Conservation (phyloP, 192 early-diverging fungal species). For the Funneliformis geosporum region DNA sequence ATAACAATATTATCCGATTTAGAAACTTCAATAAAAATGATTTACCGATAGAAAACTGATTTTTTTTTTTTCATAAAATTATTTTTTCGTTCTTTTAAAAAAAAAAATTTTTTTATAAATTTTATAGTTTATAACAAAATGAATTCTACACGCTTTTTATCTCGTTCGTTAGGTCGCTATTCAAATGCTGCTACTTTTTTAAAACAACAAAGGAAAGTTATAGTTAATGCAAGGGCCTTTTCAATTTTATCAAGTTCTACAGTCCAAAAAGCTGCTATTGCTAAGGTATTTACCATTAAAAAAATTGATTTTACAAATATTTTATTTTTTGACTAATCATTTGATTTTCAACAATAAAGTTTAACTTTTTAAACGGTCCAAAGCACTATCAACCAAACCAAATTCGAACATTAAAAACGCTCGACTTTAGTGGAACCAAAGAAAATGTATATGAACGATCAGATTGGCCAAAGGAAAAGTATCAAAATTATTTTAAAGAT, state of each 20-base stretch:
- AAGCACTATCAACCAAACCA: conserved; percentile 37
- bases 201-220: neutral
- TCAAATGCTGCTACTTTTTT: neutral
- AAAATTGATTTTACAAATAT: neutral
- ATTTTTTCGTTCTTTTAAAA: too few relatives aligned
- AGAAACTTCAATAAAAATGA: too few relatives aligned
- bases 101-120: neutral
- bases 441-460: conserved; percentile 93
- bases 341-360: too few relatives aligned
- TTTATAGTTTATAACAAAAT: too few relatives aligned
- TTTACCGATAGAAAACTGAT: too few relatives aligned
- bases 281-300: too few relatives aligned
- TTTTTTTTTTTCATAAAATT: too few relatives aligned
- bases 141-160: neutral
- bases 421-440: conserved; percentile 90
- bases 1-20: too few relatives aligned
- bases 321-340: neutral
- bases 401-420: conserved; percentile 83
- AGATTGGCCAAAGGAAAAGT: conserved; percentile 92
- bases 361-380: neutral
- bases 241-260: neutral
- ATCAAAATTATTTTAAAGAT: conserved; percentile 86
- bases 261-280: neutral
- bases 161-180: neutral
- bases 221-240: neutral